Base-by-base conservation (phyloP, 1,139 yeast genomes). In the Pichia terricola region DNA sequence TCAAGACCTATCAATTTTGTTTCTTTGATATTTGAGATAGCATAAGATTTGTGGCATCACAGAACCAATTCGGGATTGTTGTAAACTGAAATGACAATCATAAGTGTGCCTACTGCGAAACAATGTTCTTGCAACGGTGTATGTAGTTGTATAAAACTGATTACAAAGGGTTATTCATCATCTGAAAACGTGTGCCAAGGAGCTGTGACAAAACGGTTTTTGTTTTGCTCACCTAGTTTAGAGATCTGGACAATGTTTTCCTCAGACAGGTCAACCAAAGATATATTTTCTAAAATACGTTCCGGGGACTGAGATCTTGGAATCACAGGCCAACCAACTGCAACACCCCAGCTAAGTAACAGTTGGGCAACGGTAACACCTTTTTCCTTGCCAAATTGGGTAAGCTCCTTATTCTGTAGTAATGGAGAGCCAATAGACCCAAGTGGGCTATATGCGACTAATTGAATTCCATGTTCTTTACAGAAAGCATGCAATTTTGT, bases 401-500 rank as follows among this genome's bases (percentile, higher is more conserved):
- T 46, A 8, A 77, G 65, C 8, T 64, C 53, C 33, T 65, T 64
- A 44, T 73, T 63, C 48, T 68, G 63, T 47, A 72, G 56, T 40
- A 74, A 60, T 41, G 82, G 81, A 11, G 80, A 75, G 38, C 73
- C 75, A 10, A 60, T 55, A 8, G 79, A 69, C 5, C 84, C 84
- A 50, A 78, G 65, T 36, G 84, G 84, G 8, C 81, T 75, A 57
- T 73, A 79, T 22, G 81, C 81, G 40, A 71, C 73, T 37, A 78
- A 58, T 34, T 60, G 48, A 45, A 79, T 74, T 10, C 67, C 67
- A 46, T 77, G 60, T 11, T 63, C 54, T 41, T 63, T 60, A 54
- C 72, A 67, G 56, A 58, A 77, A 26, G 69, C 60, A 43, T 62
- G 60, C 50, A 79, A 61, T 39, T 71, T 71, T 22, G 62, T 58